A percentile compares a stretch with the other conserved stretches of the same genome.
phyloP scores from a whole-genome alignment of 2,329 filamentous ascomycete genomes.

The Corynespora cassiicola region DNA sequence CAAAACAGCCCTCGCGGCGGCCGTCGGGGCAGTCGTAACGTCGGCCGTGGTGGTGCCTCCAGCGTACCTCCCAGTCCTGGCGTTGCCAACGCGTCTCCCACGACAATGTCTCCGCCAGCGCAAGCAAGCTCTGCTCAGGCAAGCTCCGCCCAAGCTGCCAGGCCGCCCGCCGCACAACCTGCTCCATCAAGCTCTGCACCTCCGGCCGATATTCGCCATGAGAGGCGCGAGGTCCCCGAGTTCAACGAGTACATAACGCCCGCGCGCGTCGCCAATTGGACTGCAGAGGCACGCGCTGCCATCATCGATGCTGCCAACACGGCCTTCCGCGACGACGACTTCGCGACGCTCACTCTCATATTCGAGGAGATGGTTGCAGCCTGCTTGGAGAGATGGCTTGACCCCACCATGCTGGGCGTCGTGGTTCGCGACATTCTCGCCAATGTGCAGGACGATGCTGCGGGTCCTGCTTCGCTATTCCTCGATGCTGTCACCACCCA shows the following conservation, averaged over 20 bases:
- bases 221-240: constrained; percentile 56
- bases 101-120: constrained; percentile 36
- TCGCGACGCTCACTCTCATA: constrained; percentile 71
- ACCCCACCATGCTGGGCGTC: constrained; percentile 71
- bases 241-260: constrained; percentile 80
- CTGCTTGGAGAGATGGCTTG: constrained; percentile 72
- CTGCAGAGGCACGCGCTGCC: constrained; percentile 68
- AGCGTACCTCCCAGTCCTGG: constrained; percentile 39
- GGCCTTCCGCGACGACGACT: constrained; percentile 71
- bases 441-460: constrained; percentile 53
- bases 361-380: constrained; percentile 87
- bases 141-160: constrained; percentile 7
- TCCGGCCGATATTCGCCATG: neutral
- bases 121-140: constrained; percentile 23
- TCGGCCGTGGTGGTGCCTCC: constrained; percentile 31
- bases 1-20: constrained; percentile 38
- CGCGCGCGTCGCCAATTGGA: constrained; percentile 72
- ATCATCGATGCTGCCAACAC: constrained; percentile 70
- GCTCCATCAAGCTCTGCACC: constrained; percentile 4
- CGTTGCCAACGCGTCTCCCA: constrained; percentile 35
- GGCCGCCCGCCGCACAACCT: no score
- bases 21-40: constrained; percentile 34
- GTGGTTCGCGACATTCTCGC: constrained; percentile 77
- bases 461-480: constrained; percentile 67
- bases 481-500: constrained; percentile 83